phyloP scores from a whole-genome alignment of 1,139 yeast species.

The Wickerhamiella infanticola region DNA sequence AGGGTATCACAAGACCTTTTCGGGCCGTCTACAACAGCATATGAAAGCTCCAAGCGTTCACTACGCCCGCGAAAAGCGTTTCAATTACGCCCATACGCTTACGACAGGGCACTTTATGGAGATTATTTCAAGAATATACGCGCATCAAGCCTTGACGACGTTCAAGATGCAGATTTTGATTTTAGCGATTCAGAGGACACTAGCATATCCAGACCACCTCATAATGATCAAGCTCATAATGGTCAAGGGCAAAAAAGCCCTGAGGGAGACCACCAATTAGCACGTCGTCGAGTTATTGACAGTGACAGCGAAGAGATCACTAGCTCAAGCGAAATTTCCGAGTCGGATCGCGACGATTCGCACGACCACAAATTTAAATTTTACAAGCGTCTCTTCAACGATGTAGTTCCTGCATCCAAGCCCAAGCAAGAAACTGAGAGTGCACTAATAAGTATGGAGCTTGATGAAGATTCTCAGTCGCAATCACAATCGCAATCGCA shows the following conservation, averaged over 20 bases:
- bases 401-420: not conserved
- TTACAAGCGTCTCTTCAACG: not conserved
- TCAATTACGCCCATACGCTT: constrained; percentile 2
- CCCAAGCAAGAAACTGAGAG: not conserved
- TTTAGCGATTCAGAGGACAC: not conserved
- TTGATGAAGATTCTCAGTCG: not conserved
- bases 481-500: constrained; percentile 2
- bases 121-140: not conserved
- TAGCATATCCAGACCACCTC: no score
- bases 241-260: no score
- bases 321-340: not conserved
- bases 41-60: not conserved
- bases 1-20: no score
- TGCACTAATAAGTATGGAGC: not conserved
- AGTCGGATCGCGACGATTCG: not conserved
- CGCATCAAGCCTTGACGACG: not conserved
- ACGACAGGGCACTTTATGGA: constrained; percentile 3
- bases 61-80: not conserved
- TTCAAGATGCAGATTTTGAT: not conserved
- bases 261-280: not conserved
- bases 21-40: no score
- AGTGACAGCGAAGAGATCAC: not conserved
- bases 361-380: not conserved
- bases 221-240: no score
- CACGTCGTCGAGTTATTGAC: not conserved